phyloP scores from a whole-genome alignment of 768 basidiomycete genomes.

The Mycena crocata region DNA sequence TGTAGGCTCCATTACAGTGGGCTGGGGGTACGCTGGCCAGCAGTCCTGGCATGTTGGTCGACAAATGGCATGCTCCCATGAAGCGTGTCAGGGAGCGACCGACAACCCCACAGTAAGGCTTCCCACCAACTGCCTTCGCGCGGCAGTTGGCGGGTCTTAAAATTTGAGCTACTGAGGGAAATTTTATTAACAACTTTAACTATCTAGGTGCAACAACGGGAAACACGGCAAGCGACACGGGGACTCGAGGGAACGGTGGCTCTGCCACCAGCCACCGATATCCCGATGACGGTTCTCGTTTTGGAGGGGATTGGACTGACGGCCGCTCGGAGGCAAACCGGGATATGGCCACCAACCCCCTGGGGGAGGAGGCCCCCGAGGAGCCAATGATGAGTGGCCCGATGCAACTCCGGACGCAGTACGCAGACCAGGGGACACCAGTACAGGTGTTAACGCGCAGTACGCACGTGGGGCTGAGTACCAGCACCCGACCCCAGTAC shows the following conservation, averaged over 20 bases:
- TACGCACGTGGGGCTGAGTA: background rate
- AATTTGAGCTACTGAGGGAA: background rate
- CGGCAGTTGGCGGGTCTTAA: background rate
- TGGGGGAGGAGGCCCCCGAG: background rate
- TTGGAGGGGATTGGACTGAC: constrained; percentile 1
- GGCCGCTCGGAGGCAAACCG: constrained; percentile 13
- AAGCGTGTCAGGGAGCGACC: background rate
- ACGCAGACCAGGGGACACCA: constrained; percentile 17
- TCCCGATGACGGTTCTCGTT: background rate
- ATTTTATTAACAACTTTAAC: background rate
- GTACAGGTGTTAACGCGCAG: background rate
- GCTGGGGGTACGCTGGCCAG: constrained; percentile 20
- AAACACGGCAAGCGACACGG: background rate
- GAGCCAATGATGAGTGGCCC: constrained; percentile 2
- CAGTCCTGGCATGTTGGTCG: constrained; percentile 7
- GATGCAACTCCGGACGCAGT: constrained; percentile 13
- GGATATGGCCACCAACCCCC: constrained; percentile 6
- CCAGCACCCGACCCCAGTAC: background rate
- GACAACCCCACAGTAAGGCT: constrained; percentile 7
- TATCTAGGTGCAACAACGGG: background rate
- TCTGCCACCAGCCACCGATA: constrained; percentile 13
- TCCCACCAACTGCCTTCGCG: constrained; percentile 6
- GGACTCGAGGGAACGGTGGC: background rate
- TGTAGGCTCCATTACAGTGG: constrained; percentile 7
- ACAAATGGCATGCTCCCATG: background rate